Base-by-base conservation (phyloP, 2,329 filamentous ascomycete genomes). In the Pestalotiopsis sp. region DNA sequence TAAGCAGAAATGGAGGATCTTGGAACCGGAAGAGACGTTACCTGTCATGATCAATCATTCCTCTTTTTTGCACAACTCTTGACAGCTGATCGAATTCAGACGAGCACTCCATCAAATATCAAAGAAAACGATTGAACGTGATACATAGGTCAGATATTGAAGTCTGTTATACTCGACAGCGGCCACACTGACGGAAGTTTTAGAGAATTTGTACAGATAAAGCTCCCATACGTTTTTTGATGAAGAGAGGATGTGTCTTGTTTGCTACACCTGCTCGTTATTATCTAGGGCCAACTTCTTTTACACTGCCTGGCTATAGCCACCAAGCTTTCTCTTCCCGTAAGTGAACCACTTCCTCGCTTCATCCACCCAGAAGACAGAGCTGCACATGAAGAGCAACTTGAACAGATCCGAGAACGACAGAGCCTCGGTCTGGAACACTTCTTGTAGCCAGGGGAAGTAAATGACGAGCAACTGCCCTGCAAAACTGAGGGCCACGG, bases 281-380 rank as follows among this genome's bases (percentile, higher is more conserved):
- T 59, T 59, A 20, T 62, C 27, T 39, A 41, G 49, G 59, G 41
- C 39, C 36, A 38, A 25, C 31, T 63, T 25, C 59, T 77, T 27
- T 74, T 84, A 92, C 71, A 92, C 90, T 74, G 87, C 86, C 78
- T 90, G 87, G 77, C 90, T 92, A 77, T 92, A 93, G 66, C 88
- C 87, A 69, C 79, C 81, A n/a, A 85, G 79, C 76, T 87, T 85
- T 79, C 86, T 83, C 76, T 83, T 84, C 64, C 89, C 85, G 73
- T 89, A 88, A 75, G 85, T 87, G 76, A 87, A 88, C 83, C 91
- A 97, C 82, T 99, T 99, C 77, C 96, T 87, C 58, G 86, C 86
- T 82, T 99, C 96, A 80, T 99, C 96, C 13, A 91, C 94, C 93
- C 94, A 98, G 80, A 99, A 97, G 36, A 99, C 96, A 64, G 88